phyloP scores from a whole-genome alignment of 768 basidiomycete species.

The Mycena epipterygia region DNA sequence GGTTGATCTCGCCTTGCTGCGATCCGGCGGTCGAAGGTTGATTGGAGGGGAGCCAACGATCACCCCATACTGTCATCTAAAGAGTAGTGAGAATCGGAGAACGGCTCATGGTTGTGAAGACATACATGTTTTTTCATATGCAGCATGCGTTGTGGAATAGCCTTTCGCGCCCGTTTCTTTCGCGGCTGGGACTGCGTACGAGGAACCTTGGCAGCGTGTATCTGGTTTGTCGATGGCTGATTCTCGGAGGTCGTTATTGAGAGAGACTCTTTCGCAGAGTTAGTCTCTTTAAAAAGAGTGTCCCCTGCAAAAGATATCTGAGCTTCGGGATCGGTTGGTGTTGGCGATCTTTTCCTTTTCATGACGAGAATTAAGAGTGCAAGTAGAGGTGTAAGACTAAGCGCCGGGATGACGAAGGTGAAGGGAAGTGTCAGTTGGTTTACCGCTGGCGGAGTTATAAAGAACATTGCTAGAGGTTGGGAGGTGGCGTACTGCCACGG shows the following conservation, averaged over 20 bases:
- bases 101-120: not conserved
- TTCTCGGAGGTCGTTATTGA: too few species aligned
- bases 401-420: slow-evolving; percentile 12
- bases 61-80: slow-evolving; percentile 29
- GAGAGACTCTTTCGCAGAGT: not conserved
- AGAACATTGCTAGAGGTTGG: not conserved
- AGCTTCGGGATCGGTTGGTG: slow-evolving; percentile 9
- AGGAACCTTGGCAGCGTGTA: not conserved
- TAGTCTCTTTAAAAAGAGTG: not conserved
- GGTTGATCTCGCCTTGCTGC: slow-evolving; percentile 24
- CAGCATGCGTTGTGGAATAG: slow-evolving; percentile 28
- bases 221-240: not conserved
- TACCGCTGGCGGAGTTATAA: slow-evolving; percentile 22
- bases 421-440: slow-evolving; percentile 12
- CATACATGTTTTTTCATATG: slow-evolving; percentile 31
- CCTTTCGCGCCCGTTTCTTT: slow-evolving; percentile 25
- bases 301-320: not conserved
- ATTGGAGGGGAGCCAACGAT: slow-evolving; percentile 23
- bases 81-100: slow-evolving; percentile 1
- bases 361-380: slow-evolving; percentile 29
- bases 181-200: slow-evolving; percentile 7
- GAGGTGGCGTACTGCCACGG: slow-evolving; percentile 10
- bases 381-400: slow-evolving; percentile 21
- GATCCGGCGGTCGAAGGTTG: slow-evolving; percentile 21
- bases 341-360: slow-evolving; percentile 20